Percentiles rank a stretch among this genome's conserved stretches.
Evolutionary conservation across 352 stramenopile genomes (phyloP).

Genomic region (Globisporangium iwayamae): DNA sequence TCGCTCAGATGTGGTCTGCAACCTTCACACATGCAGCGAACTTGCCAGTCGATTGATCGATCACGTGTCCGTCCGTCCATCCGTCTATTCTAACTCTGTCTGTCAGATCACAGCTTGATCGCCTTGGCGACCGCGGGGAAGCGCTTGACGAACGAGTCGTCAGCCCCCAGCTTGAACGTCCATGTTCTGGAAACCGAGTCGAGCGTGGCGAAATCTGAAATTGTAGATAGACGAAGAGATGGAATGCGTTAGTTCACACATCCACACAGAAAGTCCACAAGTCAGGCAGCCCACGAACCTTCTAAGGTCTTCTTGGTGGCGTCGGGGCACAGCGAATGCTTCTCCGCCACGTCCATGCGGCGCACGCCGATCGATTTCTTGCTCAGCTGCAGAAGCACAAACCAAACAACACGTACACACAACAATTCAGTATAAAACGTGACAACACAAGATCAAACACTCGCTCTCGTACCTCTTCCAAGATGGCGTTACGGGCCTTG

Average conservation of each 20-base stretch:
- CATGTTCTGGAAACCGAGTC: slow-evolving; percentile 44
- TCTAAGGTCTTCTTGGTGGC: slow-evolving; percentile 44
- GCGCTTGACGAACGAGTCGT: slow-evolving; percentile 48
- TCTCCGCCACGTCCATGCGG: slow-evolving; percentile 44
- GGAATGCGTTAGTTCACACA: not conserved
- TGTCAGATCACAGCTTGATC: slow-evolving; percentile 37
- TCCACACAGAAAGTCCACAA: not conserved
- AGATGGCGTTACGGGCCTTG: slow-evolving; percentile 40
- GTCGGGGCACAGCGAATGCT: slow-evolving; percentile 34
- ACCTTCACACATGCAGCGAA: not conserved
- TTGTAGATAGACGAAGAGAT: too few species aligned
- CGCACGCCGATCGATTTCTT: slow-evolving; percentile 34
- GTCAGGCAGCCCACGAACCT: slow-evolving; percentile 18
- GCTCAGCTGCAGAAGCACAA: slow-evolving; percentile 22
- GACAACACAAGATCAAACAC: not conserved
- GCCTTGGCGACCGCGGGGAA: slow-evolving; percentile 43
- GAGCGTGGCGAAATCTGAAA: slow-evolving; percentile 43
- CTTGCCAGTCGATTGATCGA: not conserved
- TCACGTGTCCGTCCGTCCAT: not conserved
- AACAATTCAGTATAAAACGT: not conserved
- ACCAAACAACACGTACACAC: not conserved
- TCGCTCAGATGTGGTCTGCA: not conserved
- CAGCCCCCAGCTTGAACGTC: slow-evolving; percentile 43
- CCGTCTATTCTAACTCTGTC: slow-evolving; percentile 4
- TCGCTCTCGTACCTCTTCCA: slow-evolving; percentile 35